These are phyloP conservation scores for Solanum clarkiae DNA, from an alignment of 257 asterid species.

Conservation along the genomic window DNA sequence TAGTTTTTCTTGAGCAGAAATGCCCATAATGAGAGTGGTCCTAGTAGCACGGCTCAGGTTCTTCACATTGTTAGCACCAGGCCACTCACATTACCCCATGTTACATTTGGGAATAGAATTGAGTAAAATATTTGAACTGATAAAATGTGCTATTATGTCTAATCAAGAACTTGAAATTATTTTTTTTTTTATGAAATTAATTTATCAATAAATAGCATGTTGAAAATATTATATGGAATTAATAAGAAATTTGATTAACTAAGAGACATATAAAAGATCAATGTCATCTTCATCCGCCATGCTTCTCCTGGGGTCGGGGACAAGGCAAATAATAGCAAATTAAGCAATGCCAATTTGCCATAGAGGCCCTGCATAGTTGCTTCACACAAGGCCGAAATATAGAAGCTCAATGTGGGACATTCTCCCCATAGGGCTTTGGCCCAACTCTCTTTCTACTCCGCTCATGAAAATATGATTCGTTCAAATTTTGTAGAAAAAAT, in stretches of 20 bases:
- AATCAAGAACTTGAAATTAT: no score
- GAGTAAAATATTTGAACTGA: no score
- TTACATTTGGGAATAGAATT: not conserved
- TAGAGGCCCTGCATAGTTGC: not conserved
- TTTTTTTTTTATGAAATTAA: no score
- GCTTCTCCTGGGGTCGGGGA: not conserved
- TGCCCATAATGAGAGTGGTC: not conserved
- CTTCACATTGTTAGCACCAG: not conserved
- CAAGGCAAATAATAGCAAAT: not conserved
- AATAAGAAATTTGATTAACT: not conserved
- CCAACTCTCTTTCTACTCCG: not conserved
- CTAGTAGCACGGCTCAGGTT: not conserved
- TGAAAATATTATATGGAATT: not conserved
- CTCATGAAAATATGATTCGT: not conserved
- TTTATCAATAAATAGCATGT: not conserved
- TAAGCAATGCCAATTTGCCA: not conserved
- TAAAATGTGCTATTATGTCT: no score
- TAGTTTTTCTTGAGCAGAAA: not conserved
- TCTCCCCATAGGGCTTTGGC: not conserved
- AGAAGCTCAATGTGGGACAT: not conserved
- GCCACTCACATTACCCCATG: not conserved
- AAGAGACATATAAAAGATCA: not conserved
- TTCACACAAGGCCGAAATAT: not conserved
- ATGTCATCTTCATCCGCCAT: not conserved
- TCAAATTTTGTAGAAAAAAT: not conserved